phyloP scores from a whole-genome alignment of 116 monocot species.

The Trichopus zeylanicus region DNA sequence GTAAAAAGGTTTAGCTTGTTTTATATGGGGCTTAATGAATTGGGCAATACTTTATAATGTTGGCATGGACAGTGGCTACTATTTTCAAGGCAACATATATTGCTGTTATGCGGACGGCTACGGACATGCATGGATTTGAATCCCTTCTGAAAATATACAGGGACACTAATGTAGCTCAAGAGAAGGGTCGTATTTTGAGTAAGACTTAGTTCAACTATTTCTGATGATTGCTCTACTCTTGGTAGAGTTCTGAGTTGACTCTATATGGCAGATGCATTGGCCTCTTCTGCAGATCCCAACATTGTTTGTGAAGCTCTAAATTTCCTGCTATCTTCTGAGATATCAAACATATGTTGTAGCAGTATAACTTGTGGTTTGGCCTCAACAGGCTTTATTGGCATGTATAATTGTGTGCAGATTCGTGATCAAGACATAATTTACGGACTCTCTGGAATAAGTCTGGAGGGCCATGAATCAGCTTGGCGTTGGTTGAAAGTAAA shows the following conservation, averaged over 20 bases:
- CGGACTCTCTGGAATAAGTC: conserved; percentile 18
- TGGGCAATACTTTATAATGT: background rate
- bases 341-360: background rate
- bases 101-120: too few species aligned
- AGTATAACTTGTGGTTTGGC: too few species aligned
- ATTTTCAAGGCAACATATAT: too few species aligned
- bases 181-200: conserved; percentile 33
- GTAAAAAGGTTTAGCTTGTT: conserved; percentile 2
- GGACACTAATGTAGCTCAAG: conserved; percentile 17
- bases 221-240: background rate
- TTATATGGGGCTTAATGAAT: background rate
- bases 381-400: too few species aligned
- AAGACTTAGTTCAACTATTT: background rate
- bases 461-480: conserved; percentile 31
- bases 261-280: conserved; percentile 16
- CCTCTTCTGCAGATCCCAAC: conserved; percentile 25
- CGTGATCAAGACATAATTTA: conserved; percentile 33
- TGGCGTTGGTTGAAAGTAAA: too few species aligned
- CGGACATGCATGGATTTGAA: conserved; percentile 23
- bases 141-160: too few species aligned
- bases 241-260: background rate
- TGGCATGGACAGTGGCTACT: too few species aligned
- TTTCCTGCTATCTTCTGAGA: conserved; percentile 36
- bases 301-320: conserved; percentile 30
- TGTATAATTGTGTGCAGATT: too few species aligned